phyloP scores from a whole-genome alignment of 352 stramenopile species.

The Plasmopara muralis region DNA sequence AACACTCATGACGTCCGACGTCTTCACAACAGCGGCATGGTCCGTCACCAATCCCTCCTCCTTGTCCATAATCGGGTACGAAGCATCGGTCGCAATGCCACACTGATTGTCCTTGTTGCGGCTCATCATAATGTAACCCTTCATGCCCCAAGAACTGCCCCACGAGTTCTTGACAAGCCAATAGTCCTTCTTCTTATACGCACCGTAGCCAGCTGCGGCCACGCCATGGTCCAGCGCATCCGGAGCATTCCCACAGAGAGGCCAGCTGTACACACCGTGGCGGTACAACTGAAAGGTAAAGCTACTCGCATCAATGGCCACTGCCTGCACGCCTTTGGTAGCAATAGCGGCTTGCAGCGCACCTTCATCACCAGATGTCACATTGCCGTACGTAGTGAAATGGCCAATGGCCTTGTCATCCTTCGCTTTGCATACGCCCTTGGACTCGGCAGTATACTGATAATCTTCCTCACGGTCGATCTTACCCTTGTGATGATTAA shows the following conservation, averaged over 20 bases:
- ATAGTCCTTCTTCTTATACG: constrained; percentile 80
- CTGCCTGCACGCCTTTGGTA: constrained; percentile 66
- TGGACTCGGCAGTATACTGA: constrained; percentile 90
- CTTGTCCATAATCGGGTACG: constrained; percentile 50
- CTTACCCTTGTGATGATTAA: constrained; percentile 61
- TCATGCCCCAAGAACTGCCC: constrained; percentile 80
- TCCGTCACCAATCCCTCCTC: constrained; percentile 4
- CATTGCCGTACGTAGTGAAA: constrained; percentile 76
- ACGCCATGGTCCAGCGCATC: constrained; percentile 95
- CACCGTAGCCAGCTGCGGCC: constrained; percentile 88
- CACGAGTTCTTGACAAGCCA: constrained; percentile 95
- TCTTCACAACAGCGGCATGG: constrained; percentile 10
- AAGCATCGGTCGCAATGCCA: constrained; percentile 86
- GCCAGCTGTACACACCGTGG: constrained; percentile 58
- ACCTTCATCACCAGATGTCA: constrained; percentile 59
- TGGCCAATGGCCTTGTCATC: constrained; percentile 62
- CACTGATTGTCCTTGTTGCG: constrained; percentile 90
- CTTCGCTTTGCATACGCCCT: constrained; percentile 79
- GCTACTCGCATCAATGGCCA: constrained; percentile 81
- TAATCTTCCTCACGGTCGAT: constrained; percentile 94
- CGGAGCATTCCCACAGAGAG: constrained; percentile 48
- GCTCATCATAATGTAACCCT: constrained; percentile 85
- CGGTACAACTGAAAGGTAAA: constrained; percentile 76
- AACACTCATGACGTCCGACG: constrained; percentile 22
- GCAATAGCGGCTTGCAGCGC: constrained; percentile 80